Base-by-base conservation (phyloP, 2,329 filamentous ascomycete species). In the Curvularia verruculosa region DNA sequence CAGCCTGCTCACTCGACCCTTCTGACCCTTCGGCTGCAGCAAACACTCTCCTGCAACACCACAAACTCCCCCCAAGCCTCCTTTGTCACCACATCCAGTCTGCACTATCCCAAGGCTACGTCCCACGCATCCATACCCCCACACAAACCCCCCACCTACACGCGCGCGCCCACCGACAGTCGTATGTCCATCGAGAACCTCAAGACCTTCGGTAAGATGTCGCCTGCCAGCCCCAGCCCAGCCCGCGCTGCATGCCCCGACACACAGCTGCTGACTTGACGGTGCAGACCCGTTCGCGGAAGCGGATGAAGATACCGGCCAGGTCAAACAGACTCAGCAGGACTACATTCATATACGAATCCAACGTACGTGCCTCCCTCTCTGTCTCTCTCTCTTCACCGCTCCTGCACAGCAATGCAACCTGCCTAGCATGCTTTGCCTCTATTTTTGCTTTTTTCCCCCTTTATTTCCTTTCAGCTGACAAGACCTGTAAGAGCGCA, bases 341-440 rank as follows among this genome's bases (percentile, higher is more conserved):
- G 96, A 96, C 83, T 96, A 97, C 81, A 96, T 98, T 81, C 95
- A 98, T 84, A 98, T 99, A 83, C 93, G 95, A 83, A 98, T 98
- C 80, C 95, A 99, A 81, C 95, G 94, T 98, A 89, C 64, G 72
- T 73, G 18, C 31, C 47, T 26, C 4, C n/a, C n/a, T n/a, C n/a
- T n/a, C n/a, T n/a, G n/a, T n/a, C n/a, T n/a, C n/a, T n/a, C n/a
- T n/a, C n/a, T 7, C 31, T 34, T 34, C 51, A 54, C 55, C 55
- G 55, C 55, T 51, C 23, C 39, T 45, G 39, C 51, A 37, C 31
- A 34, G n/a, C 19, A 34, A 21, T 39, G 45, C 40, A 29, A n/a
- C 46, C 36, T 34, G 12, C 4, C 31, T 15, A n/a, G n/a, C n/a
- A n/a, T n/a, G n/a, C n/a, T n/a, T n/a, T n/a, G n/a, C 28, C 6